Evolutionary conservation across 2,329 filamentous ascomycete species (phyloP).

Genomic region (Pestalotiopsis sp.): DNA sequence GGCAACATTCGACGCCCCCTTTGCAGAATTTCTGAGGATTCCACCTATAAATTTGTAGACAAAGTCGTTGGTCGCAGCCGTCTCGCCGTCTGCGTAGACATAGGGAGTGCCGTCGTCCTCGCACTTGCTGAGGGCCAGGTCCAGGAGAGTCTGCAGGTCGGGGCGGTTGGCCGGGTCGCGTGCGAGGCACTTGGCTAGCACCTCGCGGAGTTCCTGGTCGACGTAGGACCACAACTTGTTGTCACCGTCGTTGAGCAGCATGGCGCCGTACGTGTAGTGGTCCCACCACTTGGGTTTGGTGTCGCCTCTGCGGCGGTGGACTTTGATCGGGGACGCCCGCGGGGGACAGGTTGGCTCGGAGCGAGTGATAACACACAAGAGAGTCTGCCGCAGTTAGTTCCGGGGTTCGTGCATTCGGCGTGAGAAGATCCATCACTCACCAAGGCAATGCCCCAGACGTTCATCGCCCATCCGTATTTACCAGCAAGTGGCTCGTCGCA

Average conservation of each 20-base stretch:
- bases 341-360: neutral
- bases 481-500: neutral
- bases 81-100: neutral
- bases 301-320: neutral
- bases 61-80: neutral
- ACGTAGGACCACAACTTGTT: slow-evolving; percentile 2
- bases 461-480: neutral
- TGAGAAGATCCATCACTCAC: neutral
- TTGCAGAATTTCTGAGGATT: no score
- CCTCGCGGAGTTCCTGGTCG: slow-evolving; percentile 2
- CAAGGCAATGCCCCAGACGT: neutral
- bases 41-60: neutral
- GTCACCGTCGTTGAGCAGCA: neutral
- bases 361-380: neutral
- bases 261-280: slow-evolving; percentile 4
- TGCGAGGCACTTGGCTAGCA: slow-evolving; percentile 1
- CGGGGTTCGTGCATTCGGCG: no score
- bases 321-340: neutral
- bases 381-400: neutral
- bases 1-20: no score
- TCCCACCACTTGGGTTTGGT: neutral
- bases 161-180: slow-evolving; percentile 1
- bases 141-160: neutral
- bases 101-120: neutral
- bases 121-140: neutral